Evolutionary conservation across 2,329 filamentous ascomycete species (phyloP).

Genomic region (Aspergillus brasiliensis): DNA sequence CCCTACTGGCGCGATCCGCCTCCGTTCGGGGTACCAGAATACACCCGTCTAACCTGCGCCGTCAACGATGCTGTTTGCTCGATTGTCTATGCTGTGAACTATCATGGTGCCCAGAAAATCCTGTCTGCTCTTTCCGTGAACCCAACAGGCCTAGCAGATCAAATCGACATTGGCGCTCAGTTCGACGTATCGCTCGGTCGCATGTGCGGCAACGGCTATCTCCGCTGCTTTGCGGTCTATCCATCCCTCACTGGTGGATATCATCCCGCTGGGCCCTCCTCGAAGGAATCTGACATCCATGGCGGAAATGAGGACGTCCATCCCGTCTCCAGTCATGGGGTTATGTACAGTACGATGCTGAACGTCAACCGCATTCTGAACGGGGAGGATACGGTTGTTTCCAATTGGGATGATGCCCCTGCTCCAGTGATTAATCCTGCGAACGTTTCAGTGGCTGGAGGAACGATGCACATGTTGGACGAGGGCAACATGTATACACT

Average conservation of each 20-base stretch:
- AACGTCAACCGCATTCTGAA: constrained; percentile 20
- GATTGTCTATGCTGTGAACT: constrained; percentile 24
- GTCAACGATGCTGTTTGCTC: constrained; percentile 22
- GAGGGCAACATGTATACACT: background rate
- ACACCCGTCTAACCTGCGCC: constrained; percentile 19
- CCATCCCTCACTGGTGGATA: constrained; percentile 21
- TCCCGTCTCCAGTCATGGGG: constrained; percentile 14
- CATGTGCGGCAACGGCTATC: constrained; percentile 23
- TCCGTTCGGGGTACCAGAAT: constrained; percentile 11
- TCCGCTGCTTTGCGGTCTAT: constrained; percentile 23
- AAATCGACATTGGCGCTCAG: constrained; percentile 27
- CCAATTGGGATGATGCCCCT: constrained; percentile 23
- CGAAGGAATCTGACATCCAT: constrained; percentile 23
- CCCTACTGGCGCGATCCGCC: constrained; percentile 24
- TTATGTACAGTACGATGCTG: constrained; percentile 25
- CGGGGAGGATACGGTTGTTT: constrained; percentile 15
- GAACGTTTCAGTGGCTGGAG: constrained; percentile 5
- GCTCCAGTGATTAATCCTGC: constrained; percentile 1
- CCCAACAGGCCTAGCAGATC: constrained; percentile 19
- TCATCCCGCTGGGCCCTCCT: constrained; percentile 9
- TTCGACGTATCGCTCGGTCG: constrained; percentile 25
- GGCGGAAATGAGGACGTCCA: constrained; percentile 7
- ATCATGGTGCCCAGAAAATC: constrained; percentile 21
- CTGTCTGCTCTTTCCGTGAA: constrained; percentile 24
- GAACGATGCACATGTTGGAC: background rate